Base-by-base conservation (phyloP, 768 basidiomycete genomes). In the Chalciporus chontae region DNA sequence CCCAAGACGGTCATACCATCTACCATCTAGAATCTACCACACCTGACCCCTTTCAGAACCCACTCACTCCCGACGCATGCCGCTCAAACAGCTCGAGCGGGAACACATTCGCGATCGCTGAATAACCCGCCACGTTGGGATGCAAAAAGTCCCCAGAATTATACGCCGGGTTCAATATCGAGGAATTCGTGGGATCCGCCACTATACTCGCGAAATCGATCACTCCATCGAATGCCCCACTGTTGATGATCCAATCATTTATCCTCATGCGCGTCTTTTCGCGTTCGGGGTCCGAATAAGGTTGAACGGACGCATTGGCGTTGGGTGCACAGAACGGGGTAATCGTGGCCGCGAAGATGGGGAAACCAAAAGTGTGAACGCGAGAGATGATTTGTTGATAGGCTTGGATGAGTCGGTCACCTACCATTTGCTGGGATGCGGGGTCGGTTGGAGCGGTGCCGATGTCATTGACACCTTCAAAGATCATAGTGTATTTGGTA, bases 381-480 rank as follows among this genome's bases (percentile, higher is more conserved):
- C 43, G 39, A 5, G 45, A 17, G 7, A 45, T 27, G 24, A 27
- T 26, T 42, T 45, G 51, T 19, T 31, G 43, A 13, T 38, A 44
- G 13, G 45, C 48, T 50, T 50, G 48, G 15, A 44, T 50, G 26
- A 53, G 45, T 24, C 17, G 51, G 39, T 54, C 29, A 10, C 50
- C 36, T 21, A 44, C 39, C 3, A 8, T 3, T 26, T 40, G 38
- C 32, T 45, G 47, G 29, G 49, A 36, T 15, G 5, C 34, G n/a
- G 34, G 15, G 34, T 15, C 40, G 21, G 37, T 14, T 3, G 38
- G 31, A 1, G 51, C 17, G 17, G 51, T 48, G 13, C 42, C 43
- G 10, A 44, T 48, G 43, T 55, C 51, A 27, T 55, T 54, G 54
- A 48, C 47, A 7, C 47, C 47, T 42, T 54, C 47, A 13, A 48